A percentile compares a stretch with the other conserved stretches of the same genome.
These are phyloP conservation scores for Phytopythium delawarense DNA, from an alignment of 352 stramenopile species.

Conservation along the genomic window DNA sequence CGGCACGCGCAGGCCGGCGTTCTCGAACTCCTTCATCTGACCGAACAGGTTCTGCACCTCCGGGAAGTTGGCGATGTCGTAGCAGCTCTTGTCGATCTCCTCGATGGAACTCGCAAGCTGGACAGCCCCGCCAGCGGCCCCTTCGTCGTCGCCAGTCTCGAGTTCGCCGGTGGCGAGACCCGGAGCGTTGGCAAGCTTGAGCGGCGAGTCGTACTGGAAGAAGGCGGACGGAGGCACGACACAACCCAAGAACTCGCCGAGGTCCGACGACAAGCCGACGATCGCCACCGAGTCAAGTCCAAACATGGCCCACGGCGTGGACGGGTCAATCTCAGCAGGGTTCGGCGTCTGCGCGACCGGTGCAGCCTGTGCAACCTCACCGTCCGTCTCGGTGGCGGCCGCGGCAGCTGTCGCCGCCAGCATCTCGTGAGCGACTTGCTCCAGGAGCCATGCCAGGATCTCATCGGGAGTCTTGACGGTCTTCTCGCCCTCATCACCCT, in stretches of 20 bases:
- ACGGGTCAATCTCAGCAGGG: constrained; percentile 35
- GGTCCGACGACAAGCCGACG: constrained; percentile 54
- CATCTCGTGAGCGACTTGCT: constrained; percentile 59
- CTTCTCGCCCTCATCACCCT: constrained; percentile 13
- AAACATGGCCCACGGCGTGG: constrained; percentile 58
- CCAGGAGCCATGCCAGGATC: constrained; percentile 68
- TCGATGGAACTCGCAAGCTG: constrained; percentile 20
- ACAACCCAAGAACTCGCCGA: constrained; percentile 64
- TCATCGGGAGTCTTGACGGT: constrained; percentile 58
- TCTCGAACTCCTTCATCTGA: constrained; percentile 75
- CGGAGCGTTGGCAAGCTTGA: constrained; percentile 53
- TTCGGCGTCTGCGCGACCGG: constrained; percentile 9
- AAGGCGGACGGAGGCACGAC: constrained; percentile 65
- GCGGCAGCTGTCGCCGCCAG: constrained; percentile 9
- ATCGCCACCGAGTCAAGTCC: constrained; percentile 68
- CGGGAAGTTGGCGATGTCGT: constrained; percentile 57
- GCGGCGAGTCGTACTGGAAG: constrained; percentile 64
- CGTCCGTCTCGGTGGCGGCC: constrained; percentile 8
- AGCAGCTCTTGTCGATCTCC: constrained; percentile 64
- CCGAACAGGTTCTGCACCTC: constrained; percentile 56
- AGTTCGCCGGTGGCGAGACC: constrained; percentile 52
- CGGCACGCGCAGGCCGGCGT: constrained; percentile 59
- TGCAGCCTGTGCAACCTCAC: neutral
- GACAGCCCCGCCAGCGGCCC: constrained; percentile 1
- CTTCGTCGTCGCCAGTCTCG: constrained; percentile 18